Percentiles rank a stretch among this genome's conserved stretches.
These are phyloP conservation scores for Trichoderma pleuroti DNA, from an alignment of 2,329 filamentous ascomycete genomes.

Conservation along the genomic window DNA sequence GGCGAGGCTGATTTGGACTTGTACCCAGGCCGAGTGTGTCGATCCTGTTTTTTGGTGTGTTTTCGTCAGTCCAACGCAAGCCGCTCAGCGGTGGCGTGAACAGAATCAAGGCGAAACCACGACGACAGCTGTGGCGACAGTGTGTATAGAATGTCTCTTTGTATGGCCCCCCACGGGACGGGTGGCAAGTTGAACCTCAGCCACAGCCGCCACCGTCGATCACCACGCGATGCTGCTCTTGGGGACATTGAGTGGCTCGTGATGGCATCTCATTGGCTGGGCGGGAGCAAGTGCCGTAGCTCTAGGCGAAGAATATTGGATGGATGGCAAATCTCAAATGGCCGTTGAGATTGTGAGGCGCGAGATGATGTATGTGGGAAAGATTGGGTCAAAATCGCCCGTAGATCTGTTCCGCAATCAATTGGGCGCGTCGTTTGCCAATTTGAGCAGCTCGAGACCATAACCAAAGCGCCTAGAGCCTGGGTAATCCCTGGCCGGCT, in stretches of 20 bases:
- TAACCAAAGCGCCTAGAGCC: neutral
- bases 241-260: neutral
- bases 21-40: neutral
- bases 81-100: neutral
- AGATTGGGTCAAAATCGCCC: neutral
- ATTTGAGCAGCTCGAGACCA: neutral
- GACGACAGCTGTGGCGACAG: neutral
- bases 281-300: neutral
- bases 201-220: slow-evolving; percentile 13
- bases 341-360: neutral
- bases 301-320: neutral
- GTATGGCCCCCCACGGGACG: neutral
- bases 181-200: slow-evolving; percentile 1
- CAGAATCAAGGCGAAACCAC: neutral
- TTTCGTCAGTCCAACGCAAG: neutral
- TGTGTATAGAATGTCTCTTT: neutral
- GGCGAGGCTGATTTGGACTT: neutral
- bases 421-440: neutral
- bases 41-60: neutral
- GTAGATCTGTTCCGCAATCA: neutral
- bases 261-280: neutral
- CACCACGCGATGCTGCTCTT: neutral
- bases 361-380: neutral
- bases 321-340: neutral
- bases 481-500: neutral